Percentiles rank a stretch among this genome's conserved stretches.
Evolutionary conservation across 1,139 yeast species (phyloP).

Genomic region (Candida pseudoviswanathii): DNA sequence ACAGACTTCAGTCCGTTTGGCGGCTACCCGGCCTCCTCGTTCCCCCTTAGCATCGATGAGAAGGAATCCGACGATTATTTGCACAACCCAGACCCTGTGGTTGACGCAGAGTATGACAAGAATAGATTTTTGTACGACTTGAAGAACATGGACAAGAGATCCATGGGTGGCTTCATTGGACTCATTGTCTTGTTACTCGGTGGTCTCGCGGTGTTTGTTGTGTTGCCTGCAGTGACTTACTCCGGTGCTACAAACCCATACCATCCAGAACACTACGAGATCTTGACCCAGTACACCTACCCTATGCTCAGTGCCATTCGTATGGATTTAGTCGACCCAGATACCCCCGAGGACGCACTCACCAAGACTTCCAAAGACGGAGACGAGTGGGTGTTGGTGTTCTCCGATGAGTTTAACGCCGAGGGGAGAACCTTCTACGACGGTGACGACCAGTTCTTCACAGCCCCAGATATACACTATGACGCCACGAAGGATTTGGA

Average conservation of each 20-base stretch:
- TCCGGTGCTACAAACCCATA: constrained; percentile 54
- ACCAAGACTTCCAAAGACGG: constrained; percentile 54
- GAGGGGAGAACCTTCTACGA: constrained; percentile 83
- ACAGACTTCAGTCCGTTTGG: constrained; percentile 78
- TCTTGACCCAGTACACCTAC: constrained; percentile 59
- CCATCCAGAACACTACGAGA: constrained; percentile 40
- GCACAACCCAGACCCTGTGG: constrained; percentile 92
- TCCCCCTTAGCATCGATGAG: constrained; percentile 85
- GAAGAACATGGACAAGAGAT: constrained; percentile 59
- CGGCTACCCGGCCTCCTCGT: constrained; percentile 88
- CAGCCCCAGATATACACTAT: constrained; percentile 74
- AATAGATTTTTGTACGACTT: constrained; percentile 61
- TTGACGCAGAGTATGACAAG: constrained; percentile 78
- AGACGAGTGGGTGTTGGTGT: constrained; percentile 67
- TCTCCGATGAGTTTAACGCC: constrained; percentile 81
- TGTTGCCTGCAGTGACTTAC: constrained; percentile 76
- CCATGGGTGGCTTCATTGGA: constrained; percentile 63
- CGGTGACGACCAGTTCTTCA: constrained; percentile 85
- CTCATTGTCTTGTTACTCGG: constrained; percentile 57
- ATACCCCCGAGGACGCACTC: constrained; percentile 64
- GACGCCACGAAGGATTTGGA: constrained; percentile 82
- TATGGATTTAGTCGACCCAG: constrained; percentile 68
- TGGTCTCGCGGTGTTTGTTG: constrained; percentile 62
- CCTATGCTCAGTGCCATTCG: constrained; percentile 65
- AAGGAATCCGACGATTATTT: constrained; percentile 90